A percentile compares a stretch with the other conserved stretches of the same genome.
phyloP scores from a whole-genome alignment of 2,329 filamentous ascomycete genomes.

The Intubia oerlemansii region DNA sequence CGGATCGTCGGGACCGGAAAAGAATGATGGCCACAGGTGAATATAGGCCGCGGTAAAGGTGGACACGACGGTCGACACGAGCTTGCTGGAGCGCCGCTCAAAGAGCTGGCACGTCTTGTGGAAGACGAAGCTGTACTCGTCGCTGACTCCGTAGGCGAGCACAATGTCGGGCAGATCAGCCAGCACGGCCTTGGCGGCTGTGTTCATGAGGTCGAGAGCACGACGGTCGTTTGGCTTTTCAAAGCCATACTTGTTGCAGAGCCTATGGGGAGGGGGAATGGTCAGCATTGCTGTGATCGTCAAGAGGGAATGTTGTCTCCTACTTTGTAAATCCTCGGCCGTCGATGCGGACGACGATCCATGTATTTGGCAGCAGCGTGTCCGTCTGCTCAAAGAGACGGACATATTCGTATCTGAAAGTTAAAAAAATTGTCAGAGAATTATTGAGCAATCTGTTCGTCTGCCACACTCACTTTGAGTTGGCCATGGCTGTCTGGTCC shows the following conservation, averaged over 20 bases:
- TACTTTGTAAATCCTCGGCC: slow-evolving; percentile 90
- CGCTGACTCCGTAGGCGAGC: slow-evolving; percentile 81
- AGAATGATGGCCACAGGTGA: slow-evolving; percentile 55
- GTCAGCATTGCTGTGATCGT: too few species aligned
- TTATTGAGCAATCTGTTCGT: too few species aligned
- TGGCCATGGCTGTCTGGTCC: slow-evolving; percentile 10
- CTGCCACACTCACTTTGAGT: slow-evolving; percentile 11
- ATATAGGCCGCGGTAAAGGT: slow-evolving; percentile 88
- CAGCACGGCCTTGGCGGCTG: slow-evolving; percentile 68
- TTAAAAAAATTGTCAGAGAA: too few species aligned
- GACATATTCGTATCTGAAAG: slow-evolving; percentile 73
- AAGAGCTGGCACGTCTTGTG: slow-evolving; percentile 68
- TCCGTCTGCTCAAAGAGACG: slow-evolving; percentile 73
- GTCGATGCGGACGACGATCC: slow-evolving; percentile 87
- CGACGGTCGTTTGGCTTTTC: slow-evolving; percentile 80
- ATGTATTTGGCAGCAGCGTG: slow-evolving; percentile 67
- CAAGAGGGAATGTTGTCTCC: too few species aligned
- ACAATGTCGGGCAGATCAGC: slow-evolving; percentile 66
- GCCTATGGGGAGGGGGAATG: slow-evolving; percentile 25
- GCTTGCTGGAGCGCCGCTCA: slow-evolving; percentile 70
- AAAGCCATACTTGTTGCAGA: slow-evolving; percentile 68
- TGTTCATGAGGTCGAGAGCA: slow-evolving; percentile 86
- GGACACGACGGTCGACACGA: slow-evolving; percentile 77
- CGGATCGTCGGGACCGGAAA: slow-evolving; percentile 18
- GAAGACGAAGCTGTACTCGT: slow-evolving; percentile 88